A percentile compares a stretch with the other conserved stretches of the same genome.
These are phyloP conservation scores for Sedum album DNA, from an alignment of 164 flowering plant genomes.

Conservation along the genomic window DNA sequence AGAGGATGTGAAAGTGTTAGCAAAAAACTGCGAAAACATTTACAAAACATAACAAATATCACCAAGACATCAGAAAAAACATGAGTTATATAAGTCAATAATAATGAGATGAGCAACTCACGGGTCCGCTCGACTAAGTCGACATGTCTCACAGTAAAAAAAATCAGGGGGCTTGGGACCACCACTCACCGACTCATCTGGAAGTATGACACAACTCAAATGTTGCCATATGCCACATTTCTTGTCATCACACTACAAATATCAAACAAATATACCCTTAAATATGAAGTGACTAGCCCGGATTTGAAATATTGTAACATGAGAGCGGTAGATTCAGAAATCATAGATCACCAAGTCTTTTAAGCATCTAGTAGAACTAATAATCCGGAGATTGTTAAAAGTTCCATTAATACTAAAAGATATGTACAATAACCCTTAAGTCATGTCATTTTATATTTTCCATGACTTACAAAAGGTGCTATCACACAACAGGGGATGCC, in stretches of 20 bases:
- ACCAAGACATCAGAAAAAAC: background rate
- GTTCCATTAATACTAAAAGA: background rate
- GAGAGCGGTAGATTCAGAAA: background rate
- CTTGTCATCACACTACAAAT: constrained; percentile 80
- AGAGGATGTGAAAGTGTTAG: constrained; percentile 54
- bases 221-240: constrained; percentile 86
- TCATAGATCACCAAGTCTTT: background rate
- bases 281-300: background rate
- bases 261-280: background rate
- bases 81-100: background rate
- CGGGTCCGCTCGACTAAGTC: constrained; percentile 95
- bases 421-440: background rate
- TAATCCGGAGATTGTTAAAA: background rate
- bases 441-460: background rate
- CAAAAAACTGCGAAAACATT: constrained; percentile 58
- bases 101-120: constrained; percentile 30
- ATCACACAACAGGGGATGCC: background rate
- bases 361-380: background rate
- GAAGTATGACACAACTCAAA: constrained; percentile 69
- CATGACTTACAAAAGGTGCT: background rate
- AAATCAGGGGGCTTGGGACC: constrained; percentile 44
- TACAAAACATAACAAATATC: background rate
- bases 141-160: constrained; percentile 86
- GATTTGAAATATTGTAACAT: background rate
- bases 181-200: constrained; percentile 74